Evolutionary conservation across 140 eudicot species (phyloP), one percentile per base, ranked within the genome.

Genomic region (Flaveria floridana): DNA sequence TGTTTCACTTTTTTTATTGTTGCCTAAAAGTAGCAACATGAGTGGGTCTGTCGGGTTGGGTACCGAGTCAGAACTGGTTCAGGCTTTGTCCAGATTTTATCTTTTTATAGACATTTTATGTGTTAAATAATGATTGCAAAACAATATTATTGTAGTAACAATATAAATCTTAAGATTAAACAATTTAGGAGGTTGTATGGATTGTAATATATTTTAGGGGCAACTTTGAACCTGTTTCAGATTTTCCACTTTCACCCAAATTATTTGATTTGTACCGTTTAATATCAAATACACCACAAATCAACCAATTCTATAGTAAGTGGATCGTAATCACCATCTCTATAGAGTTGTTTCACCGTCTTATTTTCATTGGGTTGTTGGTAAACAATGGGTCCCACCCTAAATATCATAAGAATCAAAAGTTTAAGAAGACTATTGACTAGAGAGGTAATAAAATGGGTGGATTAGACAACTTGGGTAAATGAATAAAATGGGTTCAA

Each of bases 131-230:
- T 61, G 19, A 26, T 61, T 61, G 67, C 67, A 3, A 62, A 62
- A 14, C 66, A 8, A n/a, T 67, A 39, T 74, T 42, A 23, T 47
- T 47, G 9, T 14, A n/a, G 13, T 50, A 61, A 61, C 18, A 58
- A 21, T 58, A 57, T 61, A 13, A 14, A 25, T 61, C 18, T 23
- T 61, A 25, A 41, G 19, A 61, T 61, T 57, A 61, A 61, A 61
- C 42, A 14, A 26, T 61, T 23, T 26, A 62, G 48, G 69, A 28
- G 68, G 21, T 63, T 63, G 46, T 26, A 63, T 30, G 68, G 68
- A 15, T 63, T 26, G 15, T 12, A 12, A 26, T 61, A 3, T 23
- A 8, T 1, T 57, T 61, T 11, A 21, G 23, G 64, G 30, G 65
- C 34, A 7, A 57, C 41, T 23, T 59, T 11, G 16, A 25, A 23